Conservation (phyloP, 2,329 filamentous ascomycete genomes). For the Zasmidium angulare region DNA sequence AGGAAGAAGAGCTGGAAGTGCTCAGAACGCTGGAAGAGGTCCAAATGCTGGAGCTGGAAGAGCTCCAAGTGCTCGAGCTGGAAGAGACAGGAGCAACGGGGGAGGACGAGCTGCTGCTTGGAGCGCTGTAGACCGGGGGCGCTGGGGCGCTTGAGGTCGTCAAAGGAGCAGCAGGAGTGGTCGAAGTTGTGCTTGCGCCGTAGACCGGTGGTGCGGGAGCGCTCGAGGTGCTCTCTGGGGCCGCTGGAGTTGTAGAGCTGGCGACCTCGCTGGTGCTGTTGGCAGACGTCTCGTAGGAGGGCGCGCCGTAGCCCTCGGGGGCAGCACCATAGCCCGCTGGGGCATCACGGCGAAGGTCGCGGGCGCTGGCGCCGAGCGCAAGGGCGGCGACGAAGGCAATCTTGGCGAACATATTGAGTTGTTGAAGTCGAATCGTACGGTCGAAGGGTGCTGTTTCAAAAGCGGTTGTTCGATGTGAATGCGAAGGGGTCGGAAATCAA, state of each 20-base stretch:
- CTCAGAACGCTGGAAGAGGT: neutral
- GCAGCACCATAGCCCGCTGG: conserved; percentile 18
- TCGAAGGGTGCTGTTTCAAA: conserved; percentile 9
- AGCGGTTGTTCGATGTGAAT: conserved; percentile 13
- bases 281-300: neutral
- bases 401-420: conserved; percentile 30
- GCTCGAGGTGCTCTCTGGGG: conserved; percentile 5
- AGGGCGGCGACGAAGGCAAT: conserved; percentile 32
- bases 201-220: conserved; percentile 5
- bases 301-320: conserved; percentile 15
- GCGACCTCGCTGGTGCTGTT: conserved; percentile 4
- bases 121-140: conserved; percentile 8
- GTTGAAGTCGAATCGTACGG: conserved; percentile 17
- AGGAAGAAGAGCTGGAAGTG: conserved; percentile 2
- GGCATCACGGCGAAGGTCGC: conserved; percentile 7
- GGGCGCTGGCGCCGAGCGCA: conserved; percentile 27
- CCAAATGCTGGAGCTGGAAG: conserved; percentile 9
- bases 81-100: conserved; percentile 7
- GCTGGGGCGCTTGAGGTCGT: conserved; percentile 10
- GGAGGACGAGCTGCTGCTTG: conserved; percentile 7
- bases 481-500: conserved; percentile 23
- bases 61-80: conserved; percentile 12
- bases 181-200: neutral
- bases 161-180: neutral
- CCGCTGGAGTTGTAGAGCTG: conserved; percentile 9